Conservation (phyloP, 331 rosid genomes). For the Malus hybrid region DNA sequence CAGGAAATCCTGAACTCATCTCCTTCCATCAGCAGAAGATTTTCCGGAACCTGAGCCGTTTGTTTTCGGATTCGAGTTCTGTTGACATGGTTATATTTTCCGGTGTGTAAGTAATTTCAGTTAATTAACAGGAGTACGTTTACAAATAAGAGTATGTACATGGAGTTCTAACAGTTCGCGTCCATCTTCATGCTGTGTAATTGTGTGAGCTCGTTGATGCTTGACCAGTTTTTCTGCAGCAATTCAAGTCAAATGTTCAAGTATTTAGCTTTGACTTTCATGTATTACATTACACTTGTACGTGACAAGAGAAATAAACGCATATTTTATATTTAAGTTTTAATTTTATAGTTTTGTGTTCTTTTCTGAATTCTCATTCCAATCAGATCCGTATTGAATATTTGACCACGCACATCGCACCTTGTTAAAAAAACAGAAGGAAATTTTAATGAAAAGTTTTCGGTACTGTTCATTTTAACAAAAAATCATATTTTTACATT, state of each 20-base stretch:
- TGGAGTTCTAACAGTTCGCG: slow-evolving; percentile 13
- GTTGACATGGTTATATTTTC: not conserved
- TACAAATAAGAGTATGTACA: slow-evolving; percentile 16
- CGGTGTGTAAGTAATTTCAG: slow-evolving; percentile 4
- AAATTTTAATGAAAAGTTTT: too few species aligned
- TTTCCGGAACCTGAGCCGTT: slow-evolving; percentile 25
- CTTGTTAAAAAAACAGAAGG: too few species aligned
- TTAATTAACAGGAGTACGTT: not conserved
- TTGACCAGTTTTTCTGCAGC: slow-evolving; percentile 5
- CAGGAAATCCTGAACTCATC: slow-evolving; percentile 60
- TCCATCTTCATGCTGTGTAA: slow-evolving; percentile 1
- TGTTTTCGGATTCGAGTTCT: not conserved
- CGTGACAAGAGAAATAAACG: too few species aligned
- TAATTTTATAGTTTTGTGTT: too few species aligned
- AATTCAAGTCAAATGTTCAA: not conserved
- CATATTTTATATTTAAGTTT: too few species aligned
- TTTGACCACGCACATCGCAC: too few species aligned
- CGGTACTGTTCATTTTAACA: too few species aligned
- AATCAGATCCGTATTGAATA: too few species aligned
- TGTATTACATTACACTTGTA: too few species aligned
- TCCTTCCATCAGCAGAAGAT: slow-evolving; percentile 43
- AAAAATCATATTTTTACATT: too few species aligned
- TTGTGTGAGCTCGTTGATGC: slow-evolving; percentile 24
- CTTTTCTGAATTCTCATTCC: too few species aligned
- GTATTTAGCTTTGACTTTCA: too few species aligned